Base-by-base conservation (phyloP, 495 filamentous ascomycete genomes). In the Hyaloscypha finlandica region DNA sequence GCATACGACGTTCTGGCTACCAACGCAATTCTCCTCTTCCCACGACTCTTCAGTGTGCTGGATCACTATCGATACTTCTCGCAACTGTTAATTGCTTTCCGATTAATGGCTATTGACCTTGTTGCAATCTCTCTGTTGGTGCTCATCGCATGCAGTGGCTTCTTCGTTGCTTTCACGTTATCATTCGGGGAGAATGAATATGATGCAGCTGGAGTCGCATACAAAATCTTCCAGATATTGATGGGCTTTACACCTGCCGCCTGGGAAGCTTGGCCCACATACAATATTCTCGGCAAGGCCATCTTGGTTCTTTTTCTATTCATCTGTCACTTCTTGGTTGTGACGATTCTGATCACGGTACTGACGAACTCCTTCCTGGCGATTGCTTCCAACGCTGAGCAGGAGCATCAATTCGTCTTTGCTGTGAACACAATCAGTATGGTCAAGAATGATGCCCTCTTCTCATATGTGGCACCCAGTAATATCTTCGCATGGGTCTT, bases 21-120 rank as follows among this genome's bases (percentile, higher is more conserved):
- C 6, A 95, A 92, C 69, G 93, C 94, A 22, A 89, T 97, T 16
- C 85, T 98, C 32, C 80, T 98, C 3, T 90, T 97, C 64, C 94
- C 94, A 9, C 88, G 94, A 54, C 86, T 97, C 3, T 97, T 97
- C 79, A 94, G 92, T 53, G 86, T 94, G 16, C 83, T 97, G 67
- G 94, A 97, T 74, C 93, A 97, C 75, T 96, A 94, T 74, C 89
- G 90, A 69, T 97, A 97, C 74, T 97, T 97, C 78, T 96, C 92
- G 5, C 93, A 96, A 76, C 83, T 97, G 35, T 83, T 97, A 55
- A 96, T 97, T 67, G 93, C 93, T 2, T 96, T 97, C 70, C 84
- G 93, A 25, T 89, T 97, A 72, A 97, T 97, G 91, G 92, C 92
- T 0, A 84, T 92, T 58, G 94, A 97, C 76, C 81, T 97, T 22